Evolutionary conservation across 257 asterid species (phyloP).

Genomic region (Asclepias syriaca): DNA sequence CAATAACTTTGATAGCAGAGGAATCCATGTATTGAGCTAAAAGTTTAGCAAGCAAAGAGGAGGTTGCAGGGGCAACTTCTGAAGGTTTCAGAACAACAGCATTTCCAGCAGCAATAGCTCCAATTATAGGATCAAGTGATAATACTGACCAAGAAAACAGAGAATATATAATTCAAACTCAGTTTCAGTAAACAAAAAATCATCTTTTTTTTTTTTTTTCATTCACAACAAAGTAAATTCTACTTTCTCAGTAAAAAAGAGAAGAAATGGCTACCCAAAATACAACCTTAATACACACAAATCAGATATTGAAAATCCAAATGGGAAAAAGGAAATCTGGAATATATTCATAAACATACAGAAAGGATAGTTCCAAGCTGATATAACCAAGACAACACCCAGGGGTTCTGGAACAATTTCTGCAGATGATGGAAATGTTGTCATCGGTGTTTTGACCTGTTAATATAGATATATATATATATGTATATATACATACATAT

Average conservation of each 20-base stretch:
- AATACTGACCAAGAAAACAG: constrained; percentile 31
- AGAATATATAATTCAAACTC: not conserved
- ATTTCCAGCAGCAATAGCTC: constrained; percentile 94
- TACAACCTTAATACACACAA: not conserved
- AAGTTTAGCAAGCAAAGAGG: constrained; percentile 55
- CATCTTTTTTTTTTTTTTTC: no score
- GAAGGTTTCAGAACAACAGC: constrained; percentile 73
- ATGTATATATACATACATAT: not conserved
- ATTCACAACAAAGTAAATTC: no score
- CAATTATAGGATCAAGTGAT: constrained; percentile 76
- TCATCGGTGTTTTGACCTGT: constrained; percentile 66
- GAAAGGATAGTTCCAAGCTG: constrained; percentile 94
- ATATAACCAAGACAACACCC: constrained; percentile 70
- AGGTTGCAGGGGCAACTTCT: constrained; percentile 52
- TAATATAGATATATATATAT: constrained; percentile 1
- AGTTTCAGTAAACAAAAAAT: no score
- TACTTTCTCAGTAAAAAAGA: no score
- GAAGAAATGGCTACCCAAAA: no score
- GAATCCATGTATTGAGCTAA: constrained; percentile 59
- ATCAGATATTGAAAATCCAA: not conserved
- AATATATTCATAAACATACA: constrained; percentile 40
- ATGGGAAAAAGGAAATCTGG: not conserved
- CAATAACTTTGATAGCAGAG: constrained; percentile 68
- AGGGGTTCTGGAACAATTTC: constrained; percentile 81
- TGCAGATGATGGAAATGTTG: constrained; percentile 74